These are phyloP conservation scores for Aspergillus unguis DNA, from an alignment of 2,329 filamentous ascomycete species.

Conservation along the genomic window DNA sequence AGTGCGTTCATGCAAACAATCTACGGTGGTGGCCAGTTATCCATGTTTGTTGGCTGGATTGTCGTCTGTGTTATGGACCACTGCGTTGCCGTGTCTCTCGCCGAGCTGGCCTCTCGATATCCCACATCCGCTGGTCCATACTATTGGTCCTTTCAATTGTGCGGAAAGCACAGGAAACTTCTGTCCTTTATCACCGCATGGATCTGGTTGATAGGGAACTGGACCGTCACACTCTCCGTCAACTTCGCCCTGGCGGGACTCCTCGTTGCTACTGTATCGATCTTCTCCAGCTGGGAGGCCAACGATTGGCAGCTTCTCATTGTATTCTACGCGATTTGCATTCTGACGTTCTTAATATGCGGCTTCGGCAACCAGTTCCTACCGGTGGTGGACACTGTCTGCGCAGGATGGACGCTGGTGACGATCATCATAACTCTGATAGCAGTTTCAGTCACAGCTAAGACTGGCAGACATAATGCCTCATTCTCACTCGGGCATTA, in stretches of 20 bases:
- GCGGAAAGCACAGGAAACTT: slow-evolving; percentile 39
- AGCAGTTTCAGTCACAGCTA: slow-evolving; percentile 53
- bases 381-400: slow-evolving; percentile 59
- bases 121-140: slow-evolving; percentile 53
- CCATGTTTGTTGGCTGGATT: slow-evolving; percentile 58
- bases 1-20: slow-evolving; percentile 1
- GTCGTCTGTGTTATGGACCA: slow-evolving; percentile 53
- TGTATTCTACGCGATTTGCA: slow-evolving; percentile 66
- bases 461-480: slow-evolving; percentile 52
- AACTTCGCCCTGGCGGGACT: slow-evolving; percentile 55
- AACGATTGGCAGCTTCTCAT: slow-evolving; percentile 65
- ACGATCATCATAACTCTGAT: slow-evolving; percentile 58
- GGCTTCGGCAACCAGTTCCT: slow-evolving; percentile 65
- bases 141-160: slow-evolving; percentile 54
- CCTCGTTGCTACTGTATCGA: slow-evolving; percentile 47
- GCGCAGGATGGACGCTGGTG: slow-evolving; percentile 54
- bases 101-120: slow-evolving; percentile 52
- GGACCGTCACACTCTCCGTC: slow-evolving; percentile 53
- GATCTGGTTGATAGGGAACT: slow-evolving; percentile 53
- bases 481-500: slow-evolving; percentile 56
- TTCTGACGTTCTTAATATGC: slow-evolving; percentile 64
- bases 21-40: slow-evolving; percentile 44
- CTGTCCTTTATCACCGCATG: slow-evolving; percentile 55
- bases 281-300: slow-evolving; percentile 54
- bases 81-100: slow-evolving; percentile 51